Evolutionary conservation across 768 basidiomycete species (phyloP).

Genomic region (Pleurotus eryngii): DNA sequence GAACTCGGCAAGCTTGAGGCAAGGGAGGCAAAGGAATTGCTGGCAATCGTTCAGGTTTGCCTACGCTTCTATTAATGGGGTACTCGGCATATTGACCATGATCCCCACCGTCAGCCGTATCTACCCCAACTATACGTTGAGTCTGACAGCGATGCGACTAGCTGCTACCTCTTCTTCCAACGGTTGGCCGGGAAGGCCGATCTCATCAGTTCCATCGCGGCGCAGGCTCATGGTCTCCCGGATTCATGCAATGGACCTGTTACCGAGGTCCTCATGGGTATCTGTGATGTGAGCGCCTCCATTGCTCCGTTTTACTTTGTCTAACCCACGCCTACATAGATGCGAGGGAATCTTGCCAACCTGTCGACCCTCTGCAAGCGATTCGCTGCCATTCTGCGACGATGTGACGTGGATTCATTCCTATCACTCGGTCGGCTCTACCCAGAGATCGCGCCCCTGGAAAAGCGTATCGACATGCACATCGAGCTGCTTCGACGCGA

Average conservation of each 20-base stretch:
- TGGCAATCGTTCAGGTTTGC: slow-evolving; percentile 77
- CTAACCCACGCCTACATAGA: slow-evolving; percentile 37
- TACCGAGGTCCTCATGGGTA: slow-evolving; percentile 84
- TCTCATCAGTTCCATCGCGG: slow-evolving; percentile 78
- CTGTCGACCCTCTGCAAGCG: slow-evolving; percentile 85
- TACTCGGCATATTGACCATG: background rate
- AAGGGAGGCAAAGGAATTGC: slow-evolving; percentile 73
- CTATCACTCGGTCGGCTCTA: slow-evolving; percentile 79
- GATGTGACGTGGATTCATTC: slow-evolving; percentile 84
- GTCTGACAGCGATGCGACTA: slow-evolving; percentile 84
- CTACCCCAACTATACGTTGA: slow-evolving; percentile 89
- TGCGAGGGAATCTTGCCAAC: slow-evolving; percentile 79
- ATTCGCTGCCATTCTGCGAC: slow-evolving; percentile 79
- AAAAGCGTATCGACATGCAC: slow-evolving; percentile 91
- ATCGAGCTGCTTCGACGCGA: slow-evolving; percentile 80
- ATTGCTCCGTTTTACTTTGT: background rate
- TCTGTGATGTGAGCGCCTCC: slow-evolving; percentile 72
- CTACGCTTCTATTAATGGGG: background rate
- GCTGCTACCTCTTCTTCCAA: slow-evolving; percentile 90
- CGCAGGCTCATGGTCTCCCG: slow-evolving; percentile 79
- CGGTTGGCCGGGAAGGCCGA: slow-evolving; percentile 85
- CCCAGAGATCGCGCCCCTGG: slow-evolving; percentile 82
- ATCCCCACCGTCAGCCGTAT: slow-evolving; percentile 64
- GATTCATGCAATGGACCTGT: slow-evolving; percentile 80
- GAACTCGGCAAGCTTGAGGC: slow-evolving; percentile 87